These are phyloP conservation scores for Coemansia brasiliensis DNA, from an alignment of 192 early-diverging fungal species.

Conservation along the genomic window DNA sequence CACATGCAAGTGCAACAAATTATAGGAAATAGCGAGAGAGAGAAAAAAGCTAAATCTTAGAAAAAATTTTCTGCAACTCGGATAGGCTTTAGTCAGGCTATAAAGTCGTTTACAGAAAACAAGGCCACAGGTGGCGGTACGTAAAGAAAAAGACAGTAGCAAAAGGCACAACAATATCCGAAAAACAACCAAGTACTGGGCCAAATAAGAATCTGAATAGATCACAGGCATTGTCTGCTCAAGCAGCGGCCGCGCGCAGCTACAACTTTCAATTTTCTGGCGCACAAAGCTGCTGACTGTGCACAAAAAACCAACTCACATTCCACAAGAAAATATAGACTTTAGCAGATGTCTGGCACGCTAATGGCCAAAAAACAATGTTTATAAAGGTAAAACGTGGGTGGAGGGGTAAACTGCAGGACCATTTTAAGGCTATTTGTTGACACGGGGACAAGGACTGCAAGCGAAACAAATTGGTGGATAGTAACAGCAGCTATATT, in stretches of 20 bases:
- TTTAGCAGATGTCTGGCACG: too few species aligned
- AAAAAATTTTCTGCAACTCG: background rate
- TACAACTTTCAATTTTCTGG: too few species aligned
- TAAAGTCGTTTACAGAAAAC: slow-evolving; percentile 4
- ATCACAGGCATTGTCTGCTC: slow-evolving; percentile 2
- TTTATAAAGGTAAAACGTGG: background rate
- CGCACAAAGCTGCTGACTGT: too few species aligned
- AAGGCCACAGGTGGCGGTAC: slow-evolving; percentile 7
- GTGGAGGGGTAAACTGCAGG: background rate
- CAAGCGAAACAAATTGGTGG: background rate
- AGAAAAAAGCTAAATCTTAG: too few species aligned
- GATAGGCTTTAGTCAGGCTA: background rate
- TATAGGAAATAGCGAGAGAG: too few species aligned
- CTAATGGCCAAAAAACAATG: background rate
- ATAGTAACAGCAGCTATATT: slow-evolving; percentile 11
- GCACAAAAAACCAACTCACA: too few species aligned
- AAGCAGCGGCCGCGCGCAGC: too few species aligned
- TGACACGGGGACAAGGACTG: slow-evolving; percentile 10
- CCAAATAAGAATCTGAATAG: slow-evolving; percentile 7
- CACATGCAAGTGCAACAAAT: slow-evolving; percentile 8
- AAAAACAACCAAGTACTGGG: slow-evolving; percentile 8
- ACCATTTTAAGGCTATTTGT: slow-evolving; percentile 12
- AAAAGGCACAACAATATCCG: slow-evolving; percentile 5
- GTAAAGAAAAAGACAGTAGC: slow-evolving; percentile 3
- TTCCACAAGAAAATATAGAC: too few species aligned